Evolutionary conservation across 345 rosid genomes (phyloP), one percentile per base, ranked within the genome.

Genomic region (Pistacia atlantica): DNA sequence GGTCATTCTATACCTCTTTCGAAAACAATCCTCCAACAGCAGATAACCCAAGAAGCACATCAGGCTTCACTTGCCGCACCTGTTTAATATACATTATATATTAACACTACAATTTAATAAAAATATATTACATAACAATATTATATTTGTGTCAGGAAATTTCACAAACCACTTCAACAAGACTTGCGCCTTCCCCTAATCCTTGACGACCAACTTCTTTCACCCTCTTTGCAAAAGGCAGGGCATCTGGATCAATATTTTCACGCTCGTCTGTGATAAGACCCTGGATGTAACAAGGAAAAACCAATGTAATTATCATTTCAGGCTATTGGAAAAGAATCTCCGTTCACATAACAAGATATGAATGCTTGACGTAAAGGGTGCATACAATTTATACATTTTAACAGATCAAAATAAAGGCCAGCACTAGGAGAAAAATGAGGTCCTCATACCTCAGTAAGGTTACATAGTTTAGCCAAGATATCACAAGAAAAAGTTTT

Each of bases 1-100:
- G 16, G 55, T 75, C 20, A 79, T 60, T 64, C 64, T 69, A 3
- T 86, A 96, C 99, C 99, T 93, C 99, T 81, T 87, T 92, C 14
- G 98, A 93, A 79, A 96, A 93, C 80, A 93, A 81, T 55, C 99
- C 99, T 71, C 99, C 99, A 88, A 96, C 99, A n/a, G 97, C 99
- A 76, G 99, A 96, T 80, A 96, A 87, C 77, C 99, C 99, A 82
- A 96, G 98, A 80, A 96, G 98, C 82, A 96, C 99, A 83, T 96
- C 97, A 79, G 98, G 98, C 83, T 93, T 91, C 80, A 96, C 99
- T 84, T 89, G 90, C 62, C 81, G 88, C 83, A 96, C 98, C 98
- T 96, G 86, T 81, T 79, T 58, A 72, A 54, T 63, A 76, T 49
- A 69, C 18, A 80, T 77, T 65, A 81, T 42, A 42, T 42, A 42